Evolutionary conservation across 257 asterid genomes (phyloP), one percentile per base, ranked within the genome.

Genomic region (Ajuga chamaepitys): DNA sequence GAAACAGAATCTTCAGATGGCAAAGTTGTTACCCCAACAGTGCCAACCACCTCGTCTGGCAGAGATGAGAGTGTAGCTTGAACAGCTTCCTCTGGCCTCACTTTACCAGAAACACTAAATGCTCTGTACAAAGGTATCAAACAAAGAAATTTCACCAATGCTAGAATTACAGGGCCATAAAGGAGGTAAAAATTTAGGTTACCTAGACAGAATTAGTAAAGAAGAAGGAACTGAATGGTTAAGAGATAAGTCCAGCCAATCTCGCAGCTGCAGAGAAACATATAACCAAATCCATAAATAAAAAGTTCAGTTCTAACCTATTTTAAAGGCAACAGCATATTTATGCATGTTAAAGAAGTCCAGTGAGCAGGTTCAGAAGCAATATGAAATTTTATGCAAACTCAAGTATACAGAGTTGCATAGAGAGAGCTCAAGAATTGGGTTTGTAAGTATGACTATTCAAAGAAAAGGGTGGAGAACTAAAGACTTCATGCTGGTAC

Each of bases 1-100:
- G 97, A 83, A 42, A 94, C 80, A 5, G 93, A 75, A 81, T 94
- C 99, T 81, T 90, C 99, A 68, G 99, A 89, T 68, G 97, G 96
- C 83, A 93, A 82, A 69, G 91, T 54, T 55, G 95, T 89, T 58
- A 89, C 62, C 10, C 97, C 99, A 41, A 94, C 93, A 17, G 95
- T 90, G 72, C 86, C 96, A 75, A 90, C 99, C 76, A 94, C 97
- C 79, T 94, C 99, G 82, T 94, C 99, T 55, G 99, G 99, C 59
- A 94, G 86, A 58, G 99, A 94, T 62, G 95, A 88, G 57, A 94
- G 80, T 9, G 99, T 90, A 77, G 95, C 95, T 68, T 82, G 88
- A 66, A 90, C 96, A 61, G 89, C 99, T 73, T 94, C 99, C 75
- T 90, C 97, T 54, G 95, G 96, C 78, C 66, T 88, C 76, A 90